Base-by-base conservation (phyloP, 169 alveolate genomes). In the Babesia divergens region DNA sequence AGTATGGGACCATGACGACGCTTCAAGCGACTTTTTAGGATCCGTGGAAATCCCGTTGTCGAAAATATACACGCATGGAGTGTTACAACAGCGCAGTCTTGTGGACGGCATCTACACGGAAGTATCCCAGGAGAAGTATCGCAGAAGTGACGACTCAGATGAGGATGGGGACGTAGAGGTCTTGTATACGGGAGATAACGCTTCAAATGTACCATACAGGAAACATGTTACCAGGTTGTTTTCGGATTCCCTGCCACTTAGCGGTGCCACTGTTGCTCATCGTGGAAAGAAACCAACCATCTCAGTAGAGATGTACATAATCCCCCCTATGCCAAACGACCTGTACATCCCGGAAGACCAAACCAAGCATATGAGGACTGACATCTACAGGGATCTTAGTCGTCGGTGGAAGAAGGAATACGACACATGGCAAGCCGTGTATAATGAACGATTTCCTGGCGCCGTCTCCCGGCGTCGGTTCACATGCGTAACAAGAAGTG, bases 1-100 rank as follows among this genome's bases (percentile, higher is more conserved):
- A 66, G 95, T 89, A 35, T 91, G 93, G 90, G 91, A 91, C 74
- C 77, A 79, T 37, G 85, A 77, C 51, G 95, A 91, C 58, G 69
- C 93, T 22, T 75, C 92, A 32, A 84, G 92, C 38, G 84, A 86
- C 16, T 81, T 91, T 54, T 80, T 91, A 42, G 95, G 95, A 2
- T 85, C 88, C 24, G 90, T 82, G 24, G 94, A 91, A 54, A 66
- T 91, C 8, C 86, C 89, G 24, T 62, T 91, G 43, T 82, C 93
- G 29, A 89, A 72, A 37, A 56, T 84, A 20, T 89, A 68, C 74
- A 80, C 84, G 28, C 52, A 84, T 24, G 94, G 95, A n/a, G 71
- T 65, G 16, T 65, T 71, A 46, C 80, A 71, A 22, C 29, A 43
- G 18, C 65, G 89, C 28, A 79, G 92, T 50, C 74, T 83, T 11